These are phyloP conservation scores for Saccharomyces mikatae DNA, from an alignment of 805 yeast genomes.

Conservation along the genomic window DNA sequence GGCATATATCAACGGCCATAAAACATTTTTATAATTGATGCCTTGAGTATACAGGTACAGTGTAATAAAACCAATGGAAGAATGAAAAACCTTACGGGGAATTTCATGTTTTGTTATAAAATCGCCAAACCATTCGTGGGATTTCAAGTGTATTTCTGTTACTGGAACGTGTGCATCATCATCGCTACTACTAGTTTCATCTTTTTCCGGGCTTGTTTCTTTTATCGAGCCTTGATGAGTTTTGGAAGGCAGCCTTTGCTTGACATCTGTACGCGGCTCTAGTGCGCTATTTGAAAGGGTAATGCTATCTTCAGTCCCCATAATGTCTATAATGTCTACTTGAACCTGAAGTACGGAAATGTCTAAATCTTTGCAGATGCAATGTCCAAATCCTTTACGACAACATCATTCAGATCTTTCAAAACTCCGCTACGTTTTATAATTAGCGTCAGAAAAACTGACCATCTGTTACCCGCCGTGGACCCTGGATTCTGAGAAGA, in stretches of 20 bases:
- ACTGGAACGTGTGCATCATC: slow-evolving; percentile 27
- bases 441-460: background rate
- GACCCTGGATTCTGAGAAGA: background rate
- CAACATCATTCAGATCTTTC: background rate
- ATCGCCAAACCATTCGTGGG: slow-evolving; percentile 39
- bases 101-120: slow-evolving; percentile 75
- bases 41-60: slow-evolving; percentile 64
- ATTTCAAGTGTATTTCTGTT: slow-evolving; percentile 29
- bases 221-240: background rate
- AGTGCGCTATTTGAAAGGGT: background rate
- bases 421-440: background rate
- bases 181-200: slow-evolving; percentile 1
- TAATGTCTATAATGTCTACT: background rate
- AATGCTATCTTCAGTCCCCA: background rate
- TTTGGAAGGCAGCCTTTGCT: background rate
- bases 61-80: slow-evolving; percentile 79
- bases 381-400: background rate
- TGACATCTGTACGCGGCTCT: background rate
- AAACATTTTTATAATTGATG: slow-evolving; percentile 46
- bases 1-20: slow-evolving; percentile 48
- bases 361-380: background rate
- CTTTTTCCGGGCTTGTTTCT: background rate
- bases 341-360: background rate
- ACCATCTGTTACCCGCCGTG: background rate
- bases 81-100: slow-evolving; percentile 81